Conservation (phyloP, 1,284 basidiomycete genomes). For the Papiliotrema fonsecae region DNA sequence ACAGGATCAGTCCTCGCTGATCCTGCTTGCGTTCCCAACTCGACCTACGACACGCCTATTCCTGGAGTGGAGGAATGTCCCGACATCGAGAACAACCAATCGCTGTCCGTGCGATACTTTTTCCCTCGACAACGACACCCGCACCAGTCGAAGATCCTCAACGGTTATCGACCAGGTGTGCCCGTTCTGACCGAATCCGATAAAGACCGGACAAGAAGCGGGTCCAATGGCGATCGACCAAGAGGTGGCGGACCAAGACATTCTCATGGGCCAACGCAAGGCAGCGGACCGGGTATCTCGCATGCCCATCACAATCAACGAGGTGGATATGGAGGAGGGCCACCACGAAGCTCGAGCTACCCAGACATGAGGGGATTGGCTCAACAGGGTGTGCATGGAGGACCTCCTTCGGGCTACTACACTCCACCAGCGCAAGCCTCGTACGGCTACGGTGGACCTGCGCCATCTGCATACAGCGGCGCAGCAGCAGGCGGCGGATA, state of each 20-base stretch:
- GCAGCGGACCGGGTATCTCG: slow-evolving; percentile 20
- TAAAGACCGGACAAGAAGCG: slow-evolving; percentile 59
- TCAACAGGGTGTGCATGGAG: slow-evolving; percentile 9
- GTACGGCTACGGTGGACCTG: slow-evolving; percentile 5
- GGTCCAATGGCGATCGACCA: slow-evolving; percentile 18
- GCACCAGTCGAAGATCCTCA: slow-evolving; percentile 79
- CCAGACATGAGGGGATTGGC: slow-evolving; percentile 3
- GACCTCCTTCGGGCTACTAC: neutral
- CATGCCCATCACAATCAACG: neutral
- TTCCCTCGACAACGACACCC: slow-evolving; percentile 82
- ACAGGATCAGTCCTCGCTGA: slow-evolving; percentile 76
- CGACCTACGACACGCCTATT: slow-evolving; percentile 79
- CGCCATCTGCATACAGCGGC: too few relatives aligned
- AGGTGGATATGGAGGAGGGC: slow-evolving; percentile 8
- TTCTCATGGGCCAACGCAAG: neutral
- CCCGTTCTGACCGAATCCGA: slow-evolving; percentile 68
- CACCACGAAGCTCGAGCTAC: neutral
- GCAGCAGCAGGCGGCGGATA: slow-evolving; percentile 11
- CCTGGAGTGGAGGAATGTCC: slow-evolving; percentile 48
- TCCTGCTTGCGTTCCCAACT: slow-evolving; percentile 83
- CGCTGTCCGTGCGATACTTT: slow-evolving; percentile 80
- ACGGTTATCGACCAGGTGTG: slow-evolving; percentile 62
- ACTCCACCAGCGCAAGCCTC: neutral
- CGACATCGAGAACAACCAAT: slow-evolving; percentile 81
- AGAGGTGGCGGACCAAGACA: slow-evolving; percentile 13